Evolutionary conservation across 805 yeast species (phyloP).

Genomic region (Lachancea nothofagi): DNA sequence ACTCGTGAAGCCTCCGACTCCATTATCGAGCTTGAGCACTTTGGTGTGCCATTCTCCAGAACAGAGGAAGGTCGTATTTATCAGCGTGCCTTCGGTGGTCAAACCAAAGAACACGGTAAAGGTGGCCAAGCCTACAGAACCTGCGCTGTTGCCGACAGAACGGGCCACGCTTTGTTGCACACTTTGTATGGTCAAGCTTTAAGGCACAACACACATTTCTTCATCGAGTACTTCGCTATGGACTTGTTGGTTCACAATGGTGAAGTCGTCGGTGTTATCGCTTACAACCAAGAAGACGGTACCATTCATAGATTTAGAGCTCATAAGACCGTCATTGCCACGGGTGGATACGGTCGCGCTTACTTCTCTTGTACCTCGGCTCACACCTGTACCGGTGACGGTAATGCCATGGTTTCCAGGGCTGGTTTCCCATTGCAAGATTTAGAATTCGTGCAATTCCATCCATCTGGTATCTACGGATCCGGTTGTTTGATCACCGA

Average conservation of each 20-base stretch:
- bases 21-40: constrained; percentile 94
- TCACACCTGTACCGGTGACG: constrained; percentile 99
- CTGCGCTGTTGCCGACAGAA: constrained; percentile 98
- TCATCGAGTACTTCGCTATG: constrained; percentile 94
- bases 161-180: constrained; percentile 96
- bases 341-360: constrained; percentile 98
- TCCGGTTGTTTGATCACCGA: constrained; percentile 98
- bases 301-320: constrained; percentile 96
- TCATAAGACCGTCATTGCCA: constrained; percentile 92
- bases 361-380: constrained; percentile 99
- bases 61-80: constrained; percentile 94
- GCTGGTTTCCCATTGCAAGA: constrained; percentile 98
- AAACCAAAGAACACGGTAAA: constrained; percentile 88
- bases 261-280: constrained; percentile 93
- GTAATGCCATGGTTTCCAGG: constrained; percentile 95
- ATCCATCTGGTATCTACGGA: constrained; percentile 98
- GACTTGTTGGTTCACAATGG: constrained; percentile 94
- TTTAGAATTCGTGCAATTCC: constrained; percentile 97
- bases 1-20: constrained; percentile 96
- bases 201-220: constrained; percentile 95
- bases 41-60: constrained; percentile 97
- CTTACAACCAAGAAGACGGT: constrained; percentile 98
- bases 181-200: constrained; percentile 94
- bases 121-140: constrained; percentile 99
- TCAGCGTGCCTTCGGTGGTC: constrained; percentile 99